Evolutionary conservation across 2,329 filamentous ascomycete genomes (phyloP).

Genomic region (Diaporthe sp.): DNA sequence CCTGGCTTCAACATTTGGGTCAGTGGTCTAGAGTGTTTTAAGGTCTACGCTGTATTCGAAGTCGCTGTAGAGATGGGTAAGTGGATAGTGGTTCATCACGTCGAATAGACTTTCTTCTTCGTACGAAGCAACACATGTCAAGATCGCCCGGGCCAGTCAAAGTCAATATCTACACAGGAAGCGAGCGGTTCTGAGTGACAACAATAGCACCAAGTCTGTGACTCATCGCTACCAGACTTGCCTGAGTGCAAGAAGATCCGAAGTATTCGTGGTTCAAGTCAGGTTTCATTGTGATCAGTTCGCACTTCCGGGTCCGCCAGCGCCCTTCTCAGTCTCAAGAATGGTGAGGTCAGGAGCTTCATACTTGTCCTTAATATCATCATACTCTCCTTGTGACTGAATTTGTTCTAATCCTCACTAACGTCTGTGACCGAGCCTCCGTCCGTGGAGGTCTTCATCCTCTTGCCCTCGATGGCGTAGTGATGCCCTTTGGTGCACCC

Average conservation of each 20-base stretch:
- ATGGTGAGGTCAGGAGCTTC: too few relatives aligned
- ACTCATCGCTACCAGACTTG: neutral
- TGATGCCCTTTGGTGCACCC: slow-evolving; percentile 38
- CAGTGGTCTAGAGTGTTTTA: too few relatives aligned
- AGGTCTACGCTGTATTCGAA: too few relatives aligned
- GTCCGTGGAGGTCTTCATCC: neutral
- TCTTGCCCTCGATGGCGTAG: slow-evolving; percentile 23
- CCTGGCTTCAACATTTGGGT: too few relatives aligned
- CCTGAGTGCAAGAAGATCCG: neutral
- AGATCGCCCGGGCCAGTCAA: neutral
- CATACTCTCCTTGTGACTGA: neutral
- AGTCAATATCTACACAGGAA: too few relatives aligned
- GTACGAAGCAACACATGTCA: too few relatives aligned
- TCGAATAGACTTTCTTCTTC: neutral
- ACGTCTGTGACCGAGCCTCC: neutral
- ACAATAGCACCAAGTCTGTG: neutral
- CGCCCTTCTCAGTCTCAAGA: neutral
- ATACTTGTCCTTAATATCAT: too few relatives aligned
- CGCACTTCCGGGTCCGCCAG: too few relatives aligned
- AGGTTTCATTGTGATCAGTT: neutral
- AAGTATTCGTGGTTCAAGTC: neutral
- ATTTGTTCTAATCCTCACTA: neutral
- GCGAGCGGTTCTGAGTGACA: neutral
- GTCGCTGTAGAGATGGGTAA: neutral
- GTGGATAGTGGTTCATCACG: neutral